These are phyloP conservation scores for Heteromeles arbutifolia DNA, from an alignment of 306 rosid species.

Conservation along the genomic window DNA sequence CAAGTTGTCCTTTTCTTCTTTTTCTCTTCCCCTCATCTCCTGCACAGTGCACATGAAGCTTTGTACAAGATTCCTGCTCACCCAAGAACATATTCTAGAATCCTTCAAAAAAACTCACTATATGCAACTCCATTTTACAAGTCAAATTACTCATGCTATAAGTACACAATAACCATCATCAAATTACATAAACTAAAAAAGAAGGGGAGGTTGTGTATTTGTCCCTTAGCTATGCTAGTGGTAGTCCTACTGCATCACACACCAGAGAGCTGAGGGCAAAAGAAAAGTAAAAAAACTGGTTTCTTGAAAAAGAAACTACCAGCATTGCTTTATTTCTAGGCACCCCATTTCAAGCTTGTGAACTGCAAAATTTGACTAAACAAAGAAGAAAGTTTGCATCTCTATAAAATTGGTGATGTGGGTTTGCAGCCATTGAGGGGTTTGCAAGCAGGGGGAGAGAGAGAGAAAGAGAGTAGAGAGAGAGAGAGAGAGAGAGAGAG, in stretches of 20 bases:
- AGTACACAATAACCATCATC: background rate
- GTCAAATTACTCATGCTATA: background rate
- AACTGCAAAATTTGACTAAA: background rate
- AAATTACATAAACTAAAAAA: background rate
- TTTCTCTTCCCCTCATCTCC: background rate
- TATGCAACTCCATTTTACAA: background rate
- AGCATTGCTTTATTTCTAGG: background rate
- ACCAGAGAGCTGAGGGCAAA: background rate
- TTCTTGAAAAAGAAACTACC: background rate
- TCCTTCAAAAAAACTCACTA: background rate
- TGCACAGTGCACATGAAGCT: background rate
- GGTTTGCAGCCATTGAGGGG: background rate
- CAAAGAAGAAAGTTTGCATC: background rate
- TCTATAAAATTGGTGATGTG: background rate
- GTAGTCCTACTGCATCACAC: background rate
- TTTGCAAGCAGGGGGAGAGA: background rate
- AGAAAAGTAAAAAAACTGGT: background rate
- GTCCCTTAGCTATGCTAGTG: background rate
- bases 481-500: background rate
- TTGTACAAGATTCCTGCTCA: background rate
- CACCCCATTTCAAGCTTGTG: background rate
- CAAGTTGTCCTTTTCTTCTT: background rate
- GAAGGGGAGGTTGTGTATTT: background rate
- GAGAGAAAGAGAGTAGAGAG: background rate
- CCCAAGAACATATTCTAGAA: background rate